These are phyloP conservation scores for Yarrowia yakushimensis DNA, from an alignment of 805 yeast species.

Conservation along the genomic window DNA sequence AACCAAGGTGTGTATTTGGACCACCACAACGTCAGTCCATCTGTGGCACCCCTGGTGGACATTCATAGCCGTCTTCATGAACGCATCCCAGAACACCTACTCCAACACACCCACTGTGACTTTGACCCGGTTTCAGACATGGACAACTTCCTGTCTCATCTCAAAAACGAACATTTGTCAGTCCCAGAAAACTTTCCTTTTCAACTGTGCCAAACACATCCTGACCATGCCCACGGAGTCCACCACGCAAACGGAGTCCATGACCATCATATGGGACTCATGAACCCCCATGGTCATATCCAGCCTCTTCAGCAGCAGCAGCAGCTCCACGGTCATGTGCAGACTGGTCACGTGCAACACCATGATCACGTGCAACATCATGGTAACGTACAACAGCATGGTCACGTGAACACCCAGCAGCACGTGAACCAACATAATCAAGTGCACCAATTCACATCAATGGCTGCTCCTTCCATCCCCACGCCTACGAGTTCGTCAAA, in stretches of 20 bases:
- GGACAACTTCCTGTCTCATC: conserved; percentile 13
- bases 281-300: background rate
- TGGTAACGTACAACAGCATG: background rate
- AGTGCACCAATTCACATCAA: background rate
- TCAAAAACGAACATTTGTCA: conserved; percentile 4
- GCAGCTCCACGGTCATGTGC: background rate
- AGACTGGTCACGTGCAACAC: background rate
- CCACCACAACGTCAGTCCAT: background rate
- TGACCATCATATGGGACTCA: background rate
- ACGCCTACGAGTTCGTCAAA: background rate
- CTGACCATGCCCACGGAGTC: conserved; percentile 8
- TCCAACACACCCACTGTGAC: conserved; percentile 14
- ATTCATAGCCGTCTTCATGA: background rate
- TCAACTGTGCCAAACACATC: conserved; percentile 18
- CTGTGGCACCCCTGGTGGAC: background rate
- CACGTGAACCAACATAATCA: background rate
- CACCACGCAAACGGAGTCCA: conserved; percentile 7
- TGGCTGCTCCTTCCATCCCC: background rate
- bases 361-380: background rate
- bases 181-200: conserved; percentile 11
- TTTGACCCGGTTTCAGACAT: conserved; percentile 1
- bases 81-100: conserved; percentile 7
- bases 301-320: background rate
- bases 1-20: background rate
- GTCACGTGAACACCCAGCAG: too few species aligned